Conservation (phyloP, 345 rosid genomes). For the Chamaenerion angustifolium region DNA sequence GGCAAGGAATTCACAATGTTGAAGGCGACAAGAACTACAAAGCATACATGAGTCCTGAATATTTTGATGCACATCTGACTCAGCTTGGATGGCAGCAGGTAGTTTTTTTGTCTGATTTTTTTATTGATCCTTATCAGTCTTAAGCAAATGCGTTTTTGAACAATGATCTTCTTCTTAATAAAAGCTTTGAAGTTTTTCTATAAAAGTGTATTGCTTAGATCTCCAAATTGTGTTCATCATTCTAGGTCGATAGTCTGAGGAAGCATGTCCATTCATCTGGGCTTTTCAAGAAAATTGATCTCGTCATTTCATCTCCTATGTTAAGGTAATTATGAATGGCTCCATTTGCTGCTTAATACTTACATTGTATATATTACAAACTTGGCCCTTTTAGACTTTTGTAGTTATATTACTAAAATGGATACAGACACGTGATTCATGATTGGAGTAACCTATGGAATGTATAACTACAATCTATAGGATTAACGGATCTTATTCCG, state of each 20-base stretch:
- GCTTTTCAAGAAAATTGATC: conserved; percentile 62
- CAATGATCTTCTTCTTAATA: neutral
- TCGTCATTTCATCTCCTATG: conserved; percentile 73
- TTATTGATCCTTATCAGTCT: no score
- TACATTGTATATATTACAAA: neutral
- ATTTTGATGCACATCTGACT: conserved; percentile 84
- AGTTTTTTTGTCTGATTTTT: conserved; percentile 4
- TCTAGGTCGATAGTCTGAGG: conserved; percentile 72
- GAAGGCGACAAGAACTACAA: conserved; percentile 87
- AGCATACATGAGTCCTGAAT: conserved; percentile 72
- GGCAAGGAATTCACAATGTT: conserved; percentile 93
- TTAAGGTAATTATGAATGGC: conserved; percentile 39
- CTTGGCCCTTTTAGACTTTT: no score
- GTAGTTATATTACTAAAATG: no score
- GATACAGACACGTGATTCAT: no score
- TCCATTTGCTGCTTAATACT: neutral
- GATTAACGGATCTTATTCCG: no score
- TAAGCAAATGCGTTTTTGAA: neutral
- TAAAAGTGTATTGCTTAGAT: neutral
- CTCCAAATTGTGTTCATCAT: conserved; percentile 5
- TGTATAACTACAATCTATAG: no score
- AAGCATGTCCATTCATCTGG: conserved; percentile 71
- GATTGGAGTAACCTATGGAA: no score
- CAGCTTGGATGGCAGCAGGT: conserved; percentile 94
- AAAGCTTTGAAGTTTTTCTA: neutral